Conservation (phyloP, 2,329 filamentous ascomycete genomes). For the Pseudovirgaria hyperparasitica region DNA sequence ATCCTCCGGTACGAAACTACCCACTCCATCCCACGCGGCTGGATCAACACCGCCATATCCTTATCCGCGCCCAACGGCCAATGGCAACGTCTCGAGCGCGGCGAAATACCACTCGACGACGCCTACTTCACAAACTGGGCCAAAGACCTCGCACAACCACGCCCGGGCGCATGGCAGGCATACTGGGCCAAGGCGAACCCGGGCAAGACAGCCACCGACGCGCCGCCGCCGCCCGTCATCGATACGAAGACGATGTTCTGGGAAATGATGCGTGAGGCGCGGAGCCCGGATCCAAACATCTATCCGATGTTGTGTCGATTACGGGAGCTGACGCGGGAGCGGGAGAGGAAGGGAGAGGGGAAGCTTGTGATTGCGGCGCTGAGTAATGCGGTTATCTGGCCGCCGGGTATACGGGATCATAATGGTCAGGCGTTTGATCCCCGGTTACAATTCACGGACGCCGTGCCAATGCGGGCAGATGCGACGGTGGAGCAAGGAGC, state of each 20-base stretch:
- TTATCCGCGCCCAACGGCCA: constrained; percentile 62
- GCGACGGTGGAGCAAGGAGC: constrained; percentile 5
- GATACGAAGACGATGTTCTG: constrained; percentile 74
- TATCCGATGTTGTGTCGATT: constrained; percentile 66
- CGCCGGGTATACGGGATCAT: constrained; percentile 56
- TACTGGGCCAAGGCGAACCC: constrained; percentile 7
- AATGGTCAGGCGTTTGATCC: constrained; percentile 28
- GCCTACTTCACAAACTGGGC: constrained; percentile 48
- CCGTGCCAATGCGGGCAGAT: constrained; percentile 17
- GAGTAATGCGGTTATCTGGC: constrained; percentile 84
- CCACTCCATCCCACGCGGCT: constrained; percentile 68
- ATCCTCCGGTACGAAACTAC: constrained; percentile 81
- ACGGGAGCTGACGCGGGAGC: constrained; percentile 29
- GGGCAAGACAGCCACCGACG: constrained; percentile 17
- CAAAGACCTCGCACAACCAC: constrained; percentile 21
- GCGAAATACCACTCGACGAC: constrained; percentile 62
- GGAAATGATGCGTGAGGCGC: constrained; percentile 74
- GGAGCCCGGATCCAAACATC: constrained; percentile 72
- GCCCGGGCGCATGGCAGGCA: constrained; percentile 28
- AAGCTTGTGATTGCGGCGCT: constrained; percentile 54
- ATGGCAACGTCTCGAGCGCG: constrained; percentile 83
- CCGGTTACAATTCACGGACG: too few species aligned
- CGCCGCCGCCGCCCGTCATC: constrained; percentile 55
- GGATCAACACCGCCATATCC: constrained; percentile 85
- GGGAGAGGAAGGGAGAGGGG: constrained; percentile 5